phyloP scores from a whole-genome alignment of 2,329 filamentous ascomycete species.

The Hypoxylon sp. region DNA sequence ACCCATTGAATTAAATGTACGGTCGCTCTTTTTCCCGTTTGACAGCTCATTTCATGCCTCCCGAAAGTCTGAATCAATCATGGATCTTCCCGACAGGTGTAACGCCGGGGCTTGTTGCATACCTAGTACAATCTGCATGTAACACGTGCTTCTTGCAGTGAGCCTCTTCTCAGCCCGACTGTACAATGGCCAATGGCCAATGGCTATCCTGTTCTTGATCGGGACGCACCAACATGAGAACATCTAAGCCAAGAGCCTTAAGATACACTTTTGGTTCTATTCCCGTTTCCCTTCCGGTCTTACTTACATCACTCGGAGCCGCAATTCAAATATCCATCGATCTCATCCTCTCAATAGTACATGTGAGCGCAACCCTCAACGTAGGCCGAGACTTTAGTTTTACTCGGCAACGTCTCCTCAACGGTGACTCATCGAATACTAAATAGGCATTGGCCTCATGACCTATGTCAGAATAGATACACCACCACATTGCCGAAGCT shows the following conservation, averaged over 20 bases:
- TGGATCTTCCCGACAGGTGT: slow-evolving; percentile 17
- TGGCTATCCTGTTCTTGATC: not conserved
- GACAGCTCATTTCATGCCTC: slow-evolving; percentile 13
- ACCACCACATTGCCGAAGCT: not conserved
- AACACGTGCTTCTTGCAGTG: slow-evolving; percentile 26
- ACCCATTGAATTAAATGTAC: not conserved
- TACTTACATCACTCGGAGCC: slow-evolving; percentile 2
- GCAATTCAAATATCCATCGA: not conserved
- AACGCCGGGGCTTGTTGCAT: slow-evolving; percentile 23
- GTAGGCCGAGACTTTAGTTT: not conserved
- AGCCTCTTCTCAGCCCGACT: slow-evolving; percentile 19
- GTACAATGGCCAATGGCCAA: not conserved
- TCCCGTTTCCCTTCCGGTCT: slow-evolving; percentile 1
- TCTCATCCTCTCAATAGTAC: slow-evolving; percentile 1
- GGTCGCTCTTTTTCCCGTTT: slow-evolving; percentile 7
- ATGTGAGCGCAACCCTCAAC: not conserved
- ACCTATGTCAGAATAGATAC: not conserved
- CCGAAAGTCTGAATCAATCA: slow-evolving; percentile 2
- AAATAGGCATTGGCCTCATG: not conserved
- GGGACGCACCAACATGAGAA: not conserved
- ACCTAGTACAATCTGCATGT: slow-evolving; percentile 19
- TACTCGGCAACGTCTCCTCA: not conserved
- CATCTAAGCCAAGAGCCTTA: not conserved
- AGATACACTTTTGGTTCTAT: not conserved
- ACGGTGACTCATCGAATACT: slow-evolving; percentile 14